phyloP scores from a whole-genome alignment of 2,329 filamentous ascomycete species.

The Rhynchosporium graminicola region DNA sequence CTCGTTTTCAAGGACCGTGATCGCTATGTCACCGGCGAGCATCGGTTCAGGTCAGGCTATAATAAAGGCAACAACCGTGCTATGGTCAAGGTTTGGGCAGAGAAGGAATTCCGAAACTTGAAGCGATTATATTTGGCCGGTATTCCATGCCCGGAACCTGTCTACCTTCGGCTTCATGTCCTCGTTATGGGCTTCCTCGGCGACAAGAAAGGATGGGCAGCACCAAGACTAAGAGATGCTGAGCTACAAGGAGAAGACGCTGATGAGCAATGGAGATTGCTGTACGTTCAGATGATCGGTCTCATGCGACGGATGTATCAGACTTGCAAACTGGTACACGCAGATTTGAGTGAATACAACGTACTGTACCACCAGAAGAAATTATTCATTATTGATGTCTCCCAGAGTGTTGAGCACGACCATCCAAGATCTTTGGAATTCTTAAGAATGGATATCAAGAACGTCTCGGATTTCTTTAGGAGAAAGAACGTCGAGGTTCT shows the following conservation, averaged over 20 bases:
- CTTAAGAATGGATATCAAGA: conserved; percentile 97
- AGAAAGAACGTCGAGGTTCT: conserved; percentile 81
- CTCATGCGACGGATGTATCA: conserved; percentile 95
- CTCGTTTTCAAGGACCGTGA: conserved; percentile 97
- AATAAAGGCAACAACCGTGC: conserved; percentile 94
- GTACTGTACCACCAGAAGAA: conserved; percentile 81
- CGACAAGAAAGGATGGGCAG: conserved; percentile 81
- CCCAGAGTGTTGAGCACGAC: conserved; percentile 94
- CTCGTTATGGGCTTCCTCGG: conserved; percentile 94
- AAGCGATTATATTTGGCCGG: conserved; percentile 79
- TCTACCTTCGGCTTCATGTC: conserved; percentile 89
- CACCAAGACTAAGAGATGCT: conserved; percentile 87
- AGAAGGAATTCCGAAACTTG: conserved; percentile 96
- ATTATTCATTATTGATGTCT: conserved; percentile 95
- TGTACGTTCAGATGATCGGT: conserved; percentile 82
- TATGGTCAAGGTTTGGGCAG: conserved; percentile 98
- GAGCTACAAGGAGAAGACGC: conserved; percentile 67
- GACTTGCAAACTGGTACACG: conserved; percentile 87
- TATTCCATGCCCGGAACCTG: conserved; percentile 87
- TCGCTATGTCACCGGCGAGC: conserved; percentile 92
- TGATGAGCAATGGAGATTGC: conserved; percentile 69
- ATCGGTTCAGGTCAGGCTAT: conserved; percentile 85
- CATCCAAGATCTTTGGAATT: conserved; percentile 93
- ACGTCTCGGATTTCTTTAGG: conserved; percentile 89
- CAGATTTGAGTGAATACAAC: conserved; percentile 98